These are phyloP conservation scores for Amanita subjunquillea DNA, from an alignment of 768 basidiomycete species.

Conservation along the genomic window DNA sequence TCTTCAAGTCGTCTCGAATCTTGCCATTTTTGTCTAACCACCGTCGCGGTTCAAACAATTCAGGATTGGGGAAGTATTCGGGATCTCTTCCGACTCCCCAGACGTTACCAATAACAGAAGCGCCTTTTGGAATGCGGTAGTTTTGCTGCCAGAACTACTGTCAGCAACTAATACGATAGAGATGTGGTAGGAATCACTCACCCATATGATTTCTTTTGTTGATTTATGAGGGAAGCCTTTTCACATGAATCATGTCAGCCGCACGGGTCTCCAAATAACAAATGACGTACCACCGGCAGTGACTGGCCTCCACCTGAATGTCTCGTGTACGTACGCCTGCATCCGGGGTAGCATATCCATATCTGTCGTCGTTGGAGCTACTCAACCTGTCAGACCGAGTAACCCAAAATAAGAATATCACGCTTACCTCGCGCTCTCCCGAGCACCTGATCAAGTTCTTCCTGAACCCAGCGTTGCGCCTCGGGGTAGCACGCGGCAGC, in stretches of 20 bases:
- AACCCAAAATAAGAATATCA: not conserved
- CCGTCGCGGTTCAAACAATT: slow-evolving; percentile 45
- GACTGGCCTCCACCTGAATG: slow-evolving; percentile 42
- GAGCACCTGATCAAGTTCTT: slow-evolving; percentile 43
- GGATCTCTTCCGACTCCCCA: slow-evolving; percentile 57
- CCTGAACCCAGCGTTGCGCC: slow-evolving; percentile 38
- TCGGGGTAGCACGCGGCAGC: slow-evolving; percentile 47
- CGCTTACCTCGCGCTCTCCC: slow-evolving; percentile 31
- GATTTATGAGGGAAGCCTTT: slow-evolving; percentile 53
- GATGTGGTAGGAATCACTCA: slow-evolving; percentile 12
- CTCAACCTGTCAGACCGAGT: not conserved
- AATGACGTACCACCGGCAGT: slow-evolving; percentile 28
- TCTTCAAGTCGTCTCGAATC: slow-evolving; percentile 41
- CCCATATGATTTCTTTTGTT: slow-evolving; percentile 55
- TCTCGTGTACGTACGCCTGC: slow-evolving; percentile 40
- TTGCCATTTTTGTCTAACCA: slow-evolving; percentile 38
- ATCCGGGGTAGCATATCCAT: slow-evolving; percentile 32
- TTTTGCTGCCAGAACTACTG: slow-evolving; percentile 20
- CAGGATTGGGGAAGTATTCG: slow-evolving; percentile 45
- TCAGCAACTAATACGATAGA: not conserved
- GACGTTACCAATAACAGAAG: slow-evolving; percentile 49
- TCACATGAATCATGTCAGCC: not conserved
- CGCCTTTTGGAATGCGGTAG: slow-evolving; percentile 44
- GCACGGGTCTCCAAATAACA: not conserved
- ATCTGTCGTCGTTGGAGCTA: slow-evolving; percentile 30